These are phyloP conservation scores for Ceratocystis alfenasii DNA, from an alignment of 2,329 filamentous ascomycete genomes.

Conservation along the genomic window DNA sequence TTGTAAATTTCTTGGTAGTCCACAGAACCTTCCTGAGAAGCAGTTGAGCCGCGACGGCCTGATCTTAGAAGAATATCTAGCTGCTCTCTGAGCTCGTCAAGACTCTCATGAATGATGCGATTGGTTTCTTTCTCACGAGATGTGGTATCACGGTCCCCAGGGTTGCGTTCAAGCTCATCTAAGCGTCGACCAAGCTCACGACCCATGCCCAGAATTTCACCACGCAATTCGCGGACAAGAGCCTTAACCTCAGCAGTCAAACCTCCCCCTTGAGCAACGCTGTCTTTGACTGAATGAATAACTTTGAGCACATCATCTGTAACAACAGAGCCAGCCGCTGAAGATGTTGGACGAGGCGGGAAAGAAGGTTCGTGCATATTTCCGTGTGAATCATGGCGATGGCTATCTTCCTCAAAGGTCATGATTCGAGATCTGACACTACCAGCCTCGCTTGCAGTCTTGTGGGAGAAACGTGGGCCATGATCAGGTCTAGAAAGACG, in stretches of 20 bases:
- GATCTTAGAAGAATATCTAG: constrained; percentile 70
- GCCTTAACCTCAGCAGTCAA: constrained; percentile 87
- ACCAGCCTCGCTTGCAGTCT: constrained; percentile 21
- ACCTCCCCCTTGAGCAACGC: constrained; percentile 74
- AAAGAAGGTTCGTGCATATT: constrained; percentile 11
- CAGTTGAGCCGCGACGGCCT: constrained; percentile 54
- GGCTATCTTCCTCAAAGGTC: constrained; percentile 32
- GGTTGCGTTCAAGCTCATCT: constrained; percentile 48
- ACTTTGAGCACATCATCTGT: constrained; percentile 73
- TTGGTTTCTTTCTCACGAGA: constrained; percentile 36
- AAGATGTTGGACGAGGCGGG: constrained; percentile 21
- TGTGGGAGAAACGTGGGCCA: constrained; percentile 6
- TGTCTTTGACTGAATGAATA: constrained; percentile 80
- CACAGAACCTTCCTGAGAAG: constrained; percentile 48
- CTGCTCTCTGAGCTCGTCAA: constrained; percentile 72
- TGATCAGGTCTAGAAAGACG: constrained; percentile 14
- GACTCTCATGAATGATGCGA: constrained; percentile 64
- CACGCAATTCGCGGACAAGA: constrained; percentile 75
- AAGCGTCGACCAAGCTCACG: constrained; percentile 77
- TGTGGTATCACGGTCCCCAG: constrained; percentile 1
- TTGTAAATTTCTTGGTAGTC: constrained; percentile 80
- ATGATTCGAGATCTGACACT: constrained; percentile 27
- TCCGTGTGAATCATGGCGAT: constrained; percentile 23
- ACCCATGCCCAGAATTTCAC: constrained; percentile 90
- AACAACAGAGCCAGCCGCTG: constrained; percentile 36